These are phyloP conservation scores for Pythium oligandrum DNA, from an alignment of 352 stramenopile species.

Conservation along the genomic window DNA sequence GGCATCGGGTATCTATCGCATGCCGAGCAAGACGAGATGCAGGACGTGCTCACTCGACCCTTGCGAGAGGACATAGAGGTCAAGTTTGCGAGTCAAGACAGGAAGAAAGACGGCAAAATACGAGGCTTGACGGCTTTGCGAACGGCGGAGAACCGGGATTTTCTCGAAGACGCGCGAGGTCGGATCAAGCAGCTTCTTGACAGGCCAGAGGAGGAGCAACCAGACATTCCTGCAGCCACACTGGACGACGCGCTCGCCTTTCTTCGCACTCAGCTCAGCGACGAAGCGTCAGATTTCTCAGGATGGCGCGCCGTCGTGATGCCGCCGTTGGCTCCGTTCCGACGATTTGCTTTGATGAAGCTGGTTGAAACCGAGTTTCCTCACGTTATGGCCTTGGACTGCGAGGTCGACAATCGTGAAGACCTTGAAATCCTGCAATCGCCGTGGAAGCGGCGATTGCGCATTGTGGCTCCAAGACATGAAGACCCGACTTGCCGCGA, in stretches of 20 bases:
- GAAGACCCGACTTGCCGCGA: constrained; percentile 2
- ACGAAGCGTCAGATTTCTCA: constrained; percentile 10
- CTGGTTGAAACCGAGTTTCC: constrained; percentile 43
- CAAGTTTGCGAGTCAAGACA: constrained; percentile 10
- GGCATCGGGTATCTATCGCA: constrained; percentile 71
- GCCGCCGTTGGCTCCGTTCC: constrained; percentile 58
- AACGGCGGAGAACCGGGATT: constrained; percentile 9
- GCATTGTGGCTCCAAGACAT: constrained; percentile 27
- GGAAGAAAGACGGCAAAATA: too few species aligned
- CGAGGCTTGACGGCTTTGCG: constrained; percentile 5
- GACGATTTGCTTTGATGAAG: constrained; percentile 46
- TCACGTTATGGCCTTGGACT: constrained; percentile 46
- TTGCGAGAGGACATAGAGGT: constrained; percentile 16
- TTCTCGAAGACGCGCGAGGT: too few species aligned
- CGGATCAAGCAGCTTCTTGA: constrained; percentile 4
- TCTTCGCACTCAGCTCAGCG: neutral
- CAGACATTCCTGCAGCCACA: neutral
- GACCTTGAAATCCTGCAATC: constrained; percentile 25
- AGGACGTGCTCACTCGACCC: constrained; percentile 3
- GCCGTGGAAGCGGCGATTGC: constrained; percentile 62
- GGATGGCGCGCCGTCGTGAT: constrained; percentile 42
- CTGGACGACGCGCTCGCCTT: neutral
- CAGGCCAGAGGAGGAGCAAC: constrained; percentile 11
- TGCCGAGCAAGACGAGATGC: constrained; percentile 26
- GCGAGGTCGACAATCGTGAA: constrained; percentile 47